Conservation (phyloP, 805 yeast genomes). For the Monosporozyma yasuniensis region DNA sequence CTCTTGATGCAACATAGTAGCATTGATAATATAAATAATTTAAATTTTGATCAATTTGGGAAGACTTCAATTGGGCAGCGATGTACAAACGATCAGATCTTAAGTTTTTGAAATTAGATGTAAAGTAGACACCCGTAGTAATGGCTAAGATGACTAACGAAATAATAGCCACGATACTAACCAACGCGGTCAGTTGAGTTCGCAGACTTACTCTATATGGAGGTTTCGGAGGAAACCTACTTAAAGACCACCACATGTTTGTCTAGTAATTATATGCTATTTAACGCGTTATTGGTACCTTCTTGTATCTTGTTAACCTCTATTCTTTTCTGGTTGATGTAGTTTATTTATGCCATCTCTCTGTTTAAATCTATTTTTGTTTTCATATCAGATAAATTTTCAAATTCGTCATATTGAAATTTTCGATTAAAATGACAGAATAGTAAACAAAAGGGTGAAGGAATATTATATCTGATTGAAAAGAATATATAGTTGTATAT, state of each 20-base stretch:
- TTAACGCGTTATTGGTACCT: neutral
- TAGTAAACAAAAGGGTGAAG: neutral
- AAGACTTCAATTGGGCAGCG: constrained; percentile 71
- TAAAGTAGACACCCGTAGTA: constrained; percentile 68
- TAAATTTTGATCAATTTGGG: constrained; percentile 66
- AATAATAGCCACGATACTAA: constrained; percentile 56
- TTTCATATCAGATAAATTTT: neutral
- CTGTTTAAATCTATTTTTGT: neutral
- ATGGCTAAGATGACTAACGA: constrained; percentile 66
- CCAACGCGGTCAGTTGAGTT: constrained; percentile 66
- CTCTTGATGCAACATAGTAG: constrained; percentile 53
- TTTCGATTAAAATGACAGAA: neutral
- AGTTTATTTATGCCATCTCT: neutral
- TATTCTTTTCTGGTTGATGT: neutral
- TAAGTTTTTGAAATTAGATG: constrained; percentile 48
- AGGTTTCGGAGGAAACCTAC: constrained; percentile 11
- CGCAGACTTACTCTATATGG: constrained; percentile 54
- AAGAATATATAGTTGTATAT: neutral
- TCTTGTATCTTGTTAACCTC: neutral
- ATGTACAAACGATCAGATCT: constrained; percentile 66
- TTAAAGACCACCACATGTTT: neutral
- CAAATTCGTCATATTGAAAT: neutral
- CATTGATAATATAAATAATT: constrained; percentile 59
- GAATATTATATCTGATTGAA: neutral
- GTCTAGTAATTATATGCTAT: neutral